phyloP scores from a whole-genome alignment of 2,329 filamentous ascomycete species.

The Cladorrhinum sp. region DNA sequence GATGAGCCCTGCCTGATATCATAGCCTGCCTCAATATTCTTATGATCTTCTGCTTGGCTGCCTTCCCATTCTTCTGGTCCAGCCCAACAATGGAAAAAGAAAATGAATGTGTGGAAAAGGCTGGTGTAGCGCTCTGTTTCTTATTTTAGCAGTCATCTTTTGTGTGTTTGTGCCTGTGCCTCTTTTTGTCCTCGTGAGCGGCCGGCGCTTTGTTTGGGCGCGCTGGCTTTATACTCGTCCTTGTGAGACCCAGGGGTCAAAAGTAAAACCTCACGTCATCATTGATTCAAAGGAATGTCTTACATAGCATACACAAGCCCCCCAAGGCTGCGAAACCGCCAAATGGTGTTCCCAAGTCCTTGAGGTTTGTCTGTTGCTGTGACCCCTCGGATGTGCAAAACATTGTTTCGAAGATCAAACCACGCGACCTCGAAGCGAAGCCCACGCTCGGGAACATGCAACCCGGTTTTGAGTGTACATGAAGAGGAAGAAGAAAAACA shows the following conservation, averaged over 20 bases:
- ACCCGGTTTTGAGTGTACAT: conserved; percentile 2
- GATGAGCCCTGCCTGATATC: too few relatives aligned
- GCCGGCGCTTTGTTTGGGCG: not conserved
- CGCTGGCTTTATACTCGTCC: not conserved
- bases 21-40: too few relatives aligned
- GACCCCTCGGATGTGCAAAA: conserved; percentile 5
- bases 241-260: not conserved
- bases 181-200: not conserved
- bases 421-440: not conserved
- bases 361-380: too few relatives aligned
- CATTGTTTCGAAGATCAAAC: conserved; percentile 24
- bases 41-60: too few relatives aligned
- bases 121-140: not conserved
- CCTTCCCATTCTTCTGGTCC: too few relatives aligned
- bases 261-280: not conserved
- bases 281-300: not conserved
- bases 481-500: not conserved
- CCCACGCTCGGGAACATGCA: not conserved
- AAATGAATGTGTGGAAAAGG: not conserved
- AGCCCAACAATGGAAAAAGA: not conserved
- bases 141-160: not conserved
- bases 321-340: not conserved
- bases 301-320: not conserved
- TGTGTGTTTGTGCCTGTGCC: not conserved
- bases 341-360: not conserved